A percentile compares a stretch with the other conserved stretches of the same genome.
Evolutionary conservation across 2,329 filamentous ascomycete genomes (phyloP).

Genomic region (Colletotrichum magnum): DNA sequence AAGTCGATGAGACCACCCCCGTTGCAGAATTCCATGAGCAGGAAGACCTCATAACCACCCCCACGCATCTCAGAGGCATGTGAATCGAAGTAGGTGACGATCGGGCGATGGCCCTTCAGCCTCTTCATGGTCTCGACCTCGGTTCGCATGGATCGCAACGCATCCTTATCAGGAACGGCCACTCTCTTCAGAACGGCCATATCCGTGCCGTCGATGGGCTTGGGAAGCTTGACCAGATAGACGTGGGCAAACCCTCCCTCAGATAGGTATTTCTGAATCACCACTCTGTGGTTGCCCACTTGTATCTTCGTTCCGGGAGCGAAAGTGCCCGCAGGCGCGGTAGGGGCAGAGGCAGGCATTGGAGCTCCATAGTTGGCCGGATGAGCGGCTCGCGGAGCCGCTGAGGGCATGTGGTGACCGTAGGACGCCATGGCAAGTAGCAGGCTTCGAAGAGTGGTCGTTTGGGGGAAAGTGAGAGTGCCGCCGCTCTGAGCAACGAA

Average conservation of each 20-base stretch:
- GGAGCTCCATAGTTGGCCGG: slow-evolving; percentile 61
- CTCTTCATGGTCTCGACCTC: slow-evolving; percentile 99
- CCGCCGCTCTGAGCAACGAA: slow-evolving; percentile 20
- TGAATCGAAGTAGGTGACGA: slow-evolving; percentile 98
- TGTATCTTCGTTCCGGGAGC: slow-evolving; percentile 95
- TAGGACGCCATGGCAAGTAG: slow-evolving; percentile 36
- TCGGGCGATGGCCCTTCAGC: slow-evolving; percentile 94
- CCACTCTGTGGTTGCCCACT: slow-evolving; percentile 90
- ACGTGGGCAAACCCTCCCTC: slow-evolving; percentile 99
- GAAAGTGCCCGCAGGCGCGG: slow-evolving; percentile 86
- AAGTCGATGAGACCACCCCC: slow-evolving; percentile 98
- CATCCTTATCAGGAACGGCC: slow-evolving; percentile 95
- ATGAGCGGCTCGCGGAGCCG: slow-evolving; percentile 46
- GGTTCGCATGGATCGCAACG: slow-evolving; percentile 94
- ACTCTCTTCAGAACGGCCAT: slow-evolving; percentile 93
- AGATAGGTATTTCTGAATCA: slow-evolving; percentile 97
- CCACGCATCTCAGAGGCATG: slow-evolving; percentile 94
- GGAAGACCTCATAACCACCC: slow-evolving; percentile 96
- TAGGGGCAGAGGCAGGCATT: slow-evolving; percentile 53
- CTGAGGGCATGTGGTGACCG: slow-evolving; percentile 38
- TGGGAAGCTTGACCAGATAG: slow-evolving; percentile 91
- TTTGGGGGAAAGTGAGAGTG: slow-evolving; percentile 10
- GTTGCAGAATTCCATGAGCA: slow-evolving; percentile 98
- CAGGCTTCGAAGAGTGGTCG: slow-evolving; percentile 9
- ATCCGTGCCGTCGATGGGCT: slow-evolving; percentile 82